phyloP scores from a whole-genome alignment of 371 early-diverging fungal species.

The Coemansia sp. region DNA sequence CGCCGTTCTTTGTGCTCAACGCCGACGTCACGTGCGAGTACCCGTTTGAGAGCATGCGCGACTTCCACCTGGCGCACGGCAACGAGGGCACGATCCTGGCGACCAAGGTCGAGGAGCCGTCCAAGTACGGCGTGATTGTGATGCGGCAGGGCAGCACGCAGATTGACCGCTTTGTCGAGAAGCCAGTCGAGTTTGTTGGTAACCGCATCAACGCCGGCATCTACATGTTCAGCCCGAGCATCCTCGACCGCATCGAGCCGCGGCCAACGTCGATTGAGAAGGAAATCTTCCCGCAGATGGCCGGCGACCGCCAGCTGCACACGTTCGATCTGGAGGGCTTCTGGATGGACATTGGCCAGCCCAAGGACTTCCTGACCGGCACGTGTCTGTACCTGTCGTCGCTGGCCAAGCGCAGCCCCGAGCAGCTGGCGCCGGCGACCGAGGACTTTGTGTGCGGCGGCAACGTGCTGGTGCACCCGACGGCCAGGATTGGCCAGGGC shows the following conservation, averaged over 20 bases:
- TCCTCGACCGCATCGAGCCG: slow-evolving; percentile 90
- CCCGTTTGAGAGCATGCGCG: slow-evolving; percentile 87
- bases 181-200: slow-evolving; percentile 92
- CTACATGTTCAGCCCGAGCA: slow-evolving; percentile 92
- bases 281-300: slow-evolving; percentile 97
- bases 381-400: slow-evolving; percentile 90
- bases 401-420: slow-evolving; percentile 70
- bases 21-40: slow-evolving; percentile 99
- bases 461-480: slow-evolving; percentile 86
- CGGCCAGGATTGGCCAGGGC: slow-evolving; percentile 88
- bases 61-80: slow-evolving; percentile 85
- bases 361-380: slow-evolving; percentile 97
- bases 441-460: slow-evolving; percentile 69
- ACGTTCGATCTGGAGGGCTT: slow-evolving; percentile 94
- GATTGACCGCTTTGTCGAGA: slow-evolving; percentile 98
- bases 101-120: slow-evolving; percentile 98
- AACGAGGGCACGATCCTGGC: slow-evolving; percentile 93
- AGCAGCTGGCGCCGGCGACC: slow-evolving; percentile 61
- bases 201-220: slow-evolving; percentile 99
- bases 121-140: slow-evolving; percentile 97
- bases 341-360: slow-evolving; percentile 99
- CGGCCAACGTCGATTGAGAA: slow-evolving; percentile 97
- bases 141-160: slow-evolving; percentile 62
- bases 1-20: slow-evolving; percentile 98
- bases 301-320: slow-evolving; percentile 78